Percentiles rank a stretch among this genome's conserved stretches.
Evolutionary conservation across 148 eudicot species (phyloP).

Genomic region (Talinum fruticosum): DNA sequence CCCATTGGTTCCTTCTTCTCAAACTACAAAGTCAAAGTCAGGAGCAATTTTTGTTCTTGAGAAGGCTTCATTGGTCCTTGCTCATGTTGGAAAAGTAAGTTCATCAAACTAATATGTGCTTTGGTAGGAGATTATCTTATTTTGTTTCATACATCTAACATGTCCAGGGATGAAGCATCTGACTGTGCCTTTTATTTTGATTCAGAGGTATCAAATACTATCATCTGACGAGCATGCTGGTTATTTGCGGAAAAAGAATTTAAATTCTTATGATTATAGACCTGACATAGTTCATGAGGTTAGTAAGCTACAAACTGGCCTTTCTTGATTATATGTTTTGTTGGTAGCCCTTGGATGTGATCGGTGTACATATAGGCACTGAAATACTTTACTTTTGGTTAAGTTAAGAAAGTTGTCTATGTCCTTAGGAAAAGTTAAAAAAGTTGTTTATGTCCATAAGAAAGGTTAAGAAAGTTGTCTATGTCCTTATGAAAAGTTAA

Average conservation of each 20-base stretch:
- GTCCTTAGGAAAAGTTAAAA: no score
- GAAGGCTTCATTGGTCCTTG: constrained; percentile 29
- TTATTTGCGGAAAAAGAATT: constrained; percentile 23
- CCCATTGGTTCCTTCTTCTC: neutral
- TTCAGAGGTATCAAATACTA: constrained; percentile 26
- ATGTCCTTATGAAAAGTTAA: no score
- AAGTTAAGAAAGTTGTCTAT: no score
- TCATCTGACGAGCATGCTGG: constrained; percentile 28
- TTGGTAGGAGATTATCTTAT: neutral
- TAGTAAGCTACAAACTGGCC: neutral
- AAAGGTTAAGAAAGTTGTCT: no score
- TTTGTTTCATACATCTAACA: no score
- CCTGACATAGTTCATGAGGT: constrained; percentile 32
- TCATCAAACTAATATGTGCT: neutral
- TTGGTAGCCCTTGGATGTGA: no score
- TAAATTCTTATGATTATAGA: constrained; percentile 26
- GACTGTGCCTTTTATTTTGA: neutral
- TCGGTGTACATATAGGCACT: no score
- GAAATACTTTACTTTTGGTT: no score
- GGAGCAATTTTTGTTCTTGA: constrained; percentile 31
- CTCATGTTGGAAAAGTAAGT: constrained; percentile 28
- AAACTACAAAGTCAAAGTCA: constrained; percentile 5
- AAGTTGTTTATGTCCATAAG: no score
- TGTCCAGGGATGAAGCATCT: neutral
- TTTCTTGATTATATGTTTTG: neutral